A percentile compares a stretch with the other conserved stretches of the same genome.
These are phyloP conservation scores for Phytophthora pinifolia DNA, from an alignment of 352 stramenopile genomes.

Conservation along the genomic window DNA sequence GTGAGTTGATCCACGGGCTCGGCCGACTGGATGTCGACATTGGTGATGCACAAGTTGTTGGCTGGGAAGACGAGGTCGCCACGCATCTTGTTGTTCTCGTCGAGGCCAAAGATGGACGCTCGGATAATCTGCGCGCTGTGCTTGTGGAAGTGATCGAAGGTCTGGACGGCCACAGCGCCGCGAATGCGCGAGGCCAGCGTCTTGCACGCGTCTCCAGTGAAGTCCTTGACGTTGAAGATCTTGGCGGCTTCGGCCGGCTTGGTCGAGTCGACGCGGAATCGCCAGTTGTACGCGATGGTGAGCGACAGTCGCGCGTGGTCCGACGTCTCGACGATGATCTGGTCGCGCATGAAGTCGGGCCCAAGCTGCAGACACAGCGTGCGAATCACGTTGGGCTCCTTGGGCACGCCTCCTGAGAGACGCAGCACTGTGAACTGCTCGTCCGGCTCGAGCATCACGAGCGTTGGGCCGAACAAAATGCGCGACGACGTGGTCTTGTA, in stretches of 20 bases:
- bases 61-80: constrained; percentile 61
- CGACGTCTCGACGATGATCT: constrained; percentile 84
- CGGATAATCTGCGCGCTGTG: constrained; percentile 82
- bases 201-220: constrained; percentile 81
- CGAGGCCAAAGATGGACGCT: constrained; percentile 72
- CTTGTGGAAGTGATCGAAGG: constrained; percentile 86
- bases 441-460: constrained; percentile 81
- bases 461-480: constrained; percentile 77
- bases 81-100: constrained; percentile 56
- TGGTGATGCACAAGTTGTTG: constrained; percentile 82
- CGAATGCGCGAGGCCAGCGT: constrained; percentile 77
- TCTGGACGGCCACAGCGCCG: constrained; percentile 67
- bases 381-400: constrained; percentile 78
- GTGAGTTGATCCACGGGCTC: constrained; percentile 76
- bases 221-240: constrained; percentile 84
- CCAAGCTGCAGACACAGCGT: constrained; percentile 79
- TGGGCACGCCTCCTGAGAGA: constrained; percentile 65
- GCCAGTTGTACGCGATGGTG: constrained; percentile 86
- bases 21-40: constrained; percentile 81
- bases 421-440: constrained; percentile 84
- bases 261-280: constrained; percentile 62
- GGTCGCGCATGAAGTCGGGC: constrained; percentile 83
- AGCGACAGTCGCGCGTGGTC: constrained; percentile 73
- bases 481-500: constrained; percentile 82
- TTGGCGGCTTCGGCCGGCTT: constrained; percentile 60